A percentile compares a stretch with the other conserved stretches of the same genome.
These are phyloP conservation scores for Diplotaxis tenuifolia DNA, from an alignment of 345 rosid species.

Conservation along the genomic window DNA sequence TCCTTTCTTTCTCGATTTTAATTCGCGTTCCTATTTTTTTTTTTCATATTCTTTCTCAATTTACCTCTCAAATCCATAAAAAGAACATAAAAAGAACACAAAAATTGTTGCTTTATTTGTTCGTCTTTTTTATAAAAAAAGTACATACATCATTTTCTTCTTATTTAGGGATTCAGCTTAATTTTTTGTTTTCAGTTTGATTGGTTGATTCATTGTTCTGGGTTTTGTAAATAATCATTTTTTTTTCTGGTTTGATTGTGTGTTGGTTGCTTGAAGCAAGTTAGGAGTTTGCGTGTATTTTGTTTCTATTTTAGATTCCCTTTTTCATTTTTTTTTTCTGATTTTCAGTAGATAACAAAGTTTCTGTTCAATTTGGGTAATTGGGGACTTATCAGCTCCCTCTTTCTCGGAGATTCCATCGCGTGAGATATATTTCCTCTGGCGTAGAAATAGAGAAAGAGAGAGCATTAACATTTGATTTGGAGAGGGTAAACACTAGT, in stretches of 20 bases:
- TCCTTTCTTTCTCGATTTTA: slow-evolving; percentile 2
- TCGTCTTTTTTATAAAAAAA: background rate
- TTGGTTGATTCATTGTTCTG: slow-evolving; percentile 22
- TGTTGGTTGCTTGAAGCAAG: slow-evolving; percentile 22
- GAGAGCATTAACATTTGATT: background rate
- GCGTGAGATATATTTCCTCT: slow-evolving; percentile 11
- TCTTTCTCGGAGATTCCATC: slow-evolving; percentile 4
- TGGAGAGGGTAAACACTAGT: background rate
- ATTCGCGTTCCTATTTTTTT: background rate
- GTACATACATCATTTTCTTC: slow-evolving; percentile 4
- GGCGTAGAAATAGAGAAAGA: background rate
- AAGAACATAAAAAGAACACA: too few relatives aligned
- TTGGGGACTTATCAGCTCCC: background rate
- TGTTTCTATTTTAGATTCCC: slow-evolving; percentile 25
- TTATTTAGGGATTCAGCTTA: slow-evolving; percentile 28
- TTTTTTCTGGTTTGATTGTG: background rate
- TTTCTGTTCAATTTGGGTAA: too few relatives aligned
- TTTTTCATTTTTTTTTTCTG: slow-evolving; percentile 19
- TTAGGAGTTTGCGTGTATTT: slow-evolving; percentile 27
- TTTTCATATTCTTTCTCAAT: slow-evolving; percentile 11
- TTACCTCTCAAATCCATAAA: background rate
- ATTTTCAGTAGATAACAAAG: too few relatives aligned
- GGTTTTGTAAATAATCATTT: slow-evolving; percentile 15
- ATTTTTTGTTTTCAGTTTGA: slow-evolving; percentile 4
- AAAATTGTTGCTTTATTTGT: slow-evolving; percentile 20